phyloP scores from a whole-genome alignment of 169 alveolate species.

The Neospora caninum region DNA sequence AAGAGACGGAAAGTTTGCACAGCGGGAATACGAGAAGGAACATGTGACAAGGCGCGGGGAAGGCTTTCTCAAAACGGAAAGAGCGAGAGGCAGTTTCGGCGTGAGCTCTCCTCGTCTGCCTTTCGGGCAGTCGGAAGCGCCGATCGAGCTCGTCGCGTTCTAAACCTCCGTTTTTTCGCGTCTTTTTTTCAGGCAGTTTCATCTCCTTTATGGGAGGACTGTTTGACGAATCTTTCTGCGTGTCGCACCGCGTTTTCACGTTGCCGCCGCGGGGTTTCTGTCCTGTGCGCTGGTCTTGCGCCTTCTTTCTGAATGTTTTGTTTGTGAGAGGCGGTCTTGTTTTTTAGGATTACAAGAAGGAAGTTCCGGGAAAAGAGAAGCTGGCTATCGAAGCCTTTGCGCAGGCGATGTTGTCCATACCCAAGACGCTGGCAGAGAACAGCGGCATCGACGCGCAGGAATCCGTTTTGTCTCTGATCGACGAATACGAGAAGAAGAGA shows the following conservation, averaged over 20 bases:
- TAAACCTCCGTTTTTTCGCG: too few species aligned
- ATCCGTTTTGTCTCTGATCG: conserved; percentile 85
- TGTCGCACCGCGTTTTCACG: neutral
- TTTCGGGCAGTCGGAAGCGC: too few species aligned
- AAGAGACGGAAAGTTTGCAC: too few species aligned
- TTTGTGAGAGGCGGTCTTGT: neutral
- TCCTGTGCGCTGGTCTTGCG: neutral
- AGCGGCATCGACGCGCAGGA: conserved; percentile 94
- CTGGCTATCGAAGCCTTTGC: conserved; percentile 97
- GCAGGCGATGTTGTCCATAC: conserved; percentile 93
- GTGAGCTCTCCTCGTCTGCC: too few species aligned
- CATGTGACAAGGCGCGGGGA: too few species aligned
- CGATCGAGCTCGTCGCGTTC: too few species aligned
- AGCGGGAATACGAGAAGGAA: too few species aligned
- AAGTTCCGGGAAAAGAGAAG: conserved; percentile 93
- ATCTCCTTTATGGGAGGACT: too few species aligned
- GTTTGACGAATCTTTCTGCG: too few species aligned
- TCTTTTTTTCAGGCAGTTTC: too few species aligned
- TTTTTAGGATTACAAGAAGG: conserved; percentile 77
- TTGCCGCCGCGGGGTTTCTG: neutral
- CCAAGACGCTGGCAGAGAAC: conserved; percentile 96
- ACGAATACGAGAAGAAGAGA: conserved; percentile 84
- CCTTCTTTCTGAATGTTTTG: neutral
- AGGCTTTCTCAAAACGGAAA: too few species aligned
- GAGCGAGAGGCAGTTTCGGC: too few species aligned